These are phyloP conservation scores for Calocybe gangraenosa DNA, from an alignment of 768 basidiomycete genomes.

Conservation along the genomic window DNA sequence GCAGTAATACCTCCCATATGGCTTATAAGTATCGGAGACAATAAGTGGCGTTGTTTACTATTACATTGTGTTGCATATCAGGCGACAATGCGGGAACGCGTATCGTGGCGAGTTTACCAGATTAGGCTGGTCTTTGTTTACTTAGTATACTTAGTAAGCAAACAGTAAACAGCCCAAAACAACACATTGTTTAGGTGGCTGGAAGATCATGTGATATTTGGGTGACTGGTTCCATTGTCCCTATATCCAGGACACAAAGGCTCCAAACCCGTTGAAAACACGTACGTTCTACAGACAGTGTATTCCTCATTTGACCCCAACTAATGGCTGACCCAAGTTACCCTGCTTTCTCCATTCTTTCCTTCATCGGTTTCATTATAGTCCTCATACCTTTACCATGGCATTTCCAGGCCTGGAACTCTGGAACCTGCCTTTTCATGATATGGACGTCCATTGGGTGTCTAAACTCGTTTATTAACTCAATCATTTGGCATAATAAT, in stretches of 20 bases:
- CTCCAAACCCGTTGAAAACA: not conserved
- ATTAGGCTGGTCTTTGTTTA: too few species aligned
- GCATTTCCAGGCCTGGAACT: slow-evolving; percentile 54
- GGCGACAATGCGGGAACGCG: too few species aligned
- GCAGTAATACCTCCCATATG: too few species aligned
- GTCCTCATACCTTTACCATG: slow-evolving; percentile 51
- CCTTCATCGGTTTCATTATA: slow-evolving; percentile 45
- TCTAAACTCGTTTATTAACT: slow-evolving; percentile 59
- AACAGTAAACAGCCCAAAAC: too few species aligned
- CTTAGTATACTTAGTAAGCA: too few species aligned
- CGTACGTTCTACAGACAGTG: not conserved
- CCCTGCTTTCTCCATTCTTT: slow-evolving; percentile 23
- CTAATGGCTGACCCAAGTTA: slow-evolving; percentile 13
- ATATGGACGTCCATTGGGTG: slow-evolving; percentile 56
- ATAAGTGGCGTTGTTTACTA: too few species aligned
- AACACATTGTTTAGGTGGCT: too few species aligned
- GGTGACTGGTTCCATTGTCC: too few species aligned
- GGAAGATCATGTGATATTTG: too few species aligned
- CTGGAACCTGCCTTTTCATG: slow-evolving; percentile 71
- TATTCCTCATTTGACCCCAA: not conserved
- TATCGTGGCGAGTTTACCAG: too few species aligned
- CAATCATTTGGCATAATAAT: slow-evolving; percentile 65
- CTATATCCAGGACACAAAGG: not conserved
- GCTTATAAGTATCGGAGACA: too few species aligned
- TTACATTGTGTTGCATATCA: too few species aligned